Evolutionary conservation across 176 grass and related monocot species (phyloP), one percentile per base, ranked within the genome.

Genomic region (Zizania latifolia): DNA sequence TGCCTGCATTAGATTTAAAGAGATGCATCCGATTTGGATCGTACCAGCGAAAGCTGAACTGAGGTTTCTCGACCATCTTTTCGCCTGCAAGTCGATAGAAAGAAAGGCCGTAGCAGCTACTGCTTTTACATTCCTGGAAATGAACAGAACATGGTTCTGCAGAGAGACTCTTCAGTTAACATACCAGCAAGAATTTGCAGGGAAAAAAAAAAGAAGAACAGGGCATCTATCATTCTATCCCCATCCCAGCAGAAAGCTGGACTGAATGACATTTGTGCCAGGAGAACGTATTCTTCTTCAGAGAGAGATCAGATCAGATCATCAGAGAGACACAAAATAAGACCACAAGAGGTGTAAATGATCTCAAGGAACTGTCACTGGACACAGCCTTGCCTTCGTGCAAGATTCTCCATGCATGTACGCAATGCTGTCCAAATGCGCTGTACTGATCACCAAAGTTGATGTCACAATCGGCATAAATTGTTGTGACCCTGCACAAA

Each of bases 101-200:
- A 60, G n/a, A 55, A 31, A 41, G 34, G 16, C 54, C 8, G 29
- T 34, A 48, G 58, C 40, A 14, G 68, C 51, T 53, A 37, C 34
- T 44, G 58, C 29, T 34, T 48, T 38, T 41, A 72, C 68, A 34
- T 83, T 87, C 53, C 61, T n/a, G 61, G 68, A 77, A 74, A 68
- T 68, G 60, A 40, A 74, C 45, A 55, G 68, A 72, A 83, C 75
- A 83, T 19, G 74, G 83, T 87, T 74, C 85, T n/a, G 41, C 53
- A 68, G 32, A 78, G 27, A 70, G 64, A 70, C n/a, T 29, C 54
- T 13, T 28, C 9, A 63, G 65, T 76, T 86, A 68, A 67, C 34
- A 70, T 45, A 30, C n/a, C 34, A 37, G 26, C 69, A 65, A 19
- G 45, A 36, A 61, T 62, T 63, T 62, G 56, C n/a, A 12, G n/a